Conservation (phyloP, 1,139 yeast genomes). For the Hyphopichia buzzinii region DNA sequence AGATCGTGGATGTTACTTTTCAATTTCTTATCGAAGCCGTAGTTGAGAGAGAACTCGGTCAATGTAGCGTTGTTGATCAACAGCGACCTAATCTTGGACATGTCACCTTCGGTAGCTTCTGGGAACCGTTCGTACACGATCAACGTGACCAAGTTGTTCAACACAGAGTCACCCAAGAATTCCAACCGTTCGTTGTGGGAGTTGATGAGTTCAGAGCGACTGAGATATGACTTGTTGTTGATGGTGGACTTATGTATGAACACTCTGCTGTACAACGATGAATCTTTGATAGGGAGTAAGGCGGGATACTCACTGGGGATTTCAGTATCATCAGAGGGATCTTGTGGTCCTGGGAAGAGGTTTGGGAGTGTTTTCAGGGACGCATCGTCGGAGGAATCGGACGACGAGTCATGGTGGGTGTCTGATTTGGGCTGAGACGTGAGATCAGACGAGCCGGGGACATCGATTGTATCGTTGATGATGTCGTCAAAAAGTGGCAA, state of each 20-base stretch:
- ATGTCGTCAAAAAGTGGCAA: slow-evolving; percentile 50
- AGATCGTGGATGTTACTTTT: slow-evolving; percentile 44
- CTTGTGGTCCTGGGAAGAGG: slow-evolving; percentile 1
- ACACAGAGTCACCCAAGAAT: slow-evolving; percentile 87
- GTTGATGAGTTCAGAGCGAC: slow-evolving; percentile 54
- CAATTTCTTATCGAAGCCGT: slow-evolving; percentile 66
- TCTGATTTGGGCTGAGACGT: neutral
- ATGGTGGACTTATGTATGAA: slow-evolving; percentile 80
- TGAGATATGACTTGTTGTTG: slow-evolving; percentile 55
- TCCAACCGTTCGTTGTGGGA: slow-evolving; percentile 89
- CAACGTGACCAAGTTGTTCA: slow-evolving; percentile 70
- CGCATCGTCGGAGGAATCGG: neutral
- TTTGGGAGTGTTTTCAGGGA: neutral
- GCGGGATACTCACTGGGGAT: slow-evolving; percentile 51
- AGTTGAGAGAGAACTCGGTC: slow-evolving; percentile 66
- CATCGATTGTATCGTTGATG: slow-evolving; percentile 19
- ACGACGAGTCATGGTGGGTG: neutral
- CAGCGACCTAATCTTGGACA: slow-evolving; percentile 68
- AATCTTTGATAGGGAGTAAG: slow-evolving; percentile 65
- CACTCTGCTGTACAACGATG: slow-evolving; percentile 62
- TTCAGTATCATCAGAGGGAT: slow-evolving; percentile 11
- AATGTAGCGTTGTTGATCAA: slow-evolving; percentile 75
- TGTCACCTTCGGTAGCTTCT: slow-evolving; percentile 73
- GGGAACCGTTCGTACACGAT: slow-evolving; percentile 68
- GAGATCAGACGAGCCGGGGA: neutral